phyloP scores from a whole-genome alignment of 2,329 filamentous ascomycete genomes.

The Fusarium dimerum region DNA sequence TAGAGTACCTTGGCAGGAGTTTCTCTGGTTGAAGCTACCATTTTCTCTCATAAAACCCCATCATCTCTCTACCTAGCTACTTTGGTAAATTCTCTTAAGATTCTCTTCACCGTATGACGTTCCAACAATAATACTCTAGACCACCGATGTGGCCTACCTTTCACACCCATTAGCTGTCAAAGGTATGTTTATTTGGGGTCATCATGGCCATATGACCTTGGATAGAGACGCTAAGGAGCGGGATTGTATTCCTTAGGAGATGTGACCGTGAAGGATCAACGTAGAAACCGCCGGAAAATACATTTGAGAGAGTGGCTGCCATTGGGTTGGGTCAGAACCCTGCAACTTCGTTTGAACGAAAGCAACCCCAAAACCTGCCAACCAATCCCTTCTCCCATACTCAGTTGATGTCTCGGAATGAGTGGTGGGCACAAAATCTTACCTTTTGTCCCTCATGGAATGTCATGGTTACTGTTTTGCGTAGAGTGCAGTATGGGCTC shows the following conservation, averaged over 20 bases:
- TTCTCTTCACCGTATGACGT: background rate
- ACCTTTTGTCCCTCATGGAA: too few species aligned
- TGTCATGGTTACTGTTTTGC: too few species aligned
- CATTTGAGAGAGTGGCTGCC: constrained; percentile 8
- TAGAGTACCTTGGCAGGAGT: too few species aligned
- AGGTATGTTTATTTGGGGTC: background rate
- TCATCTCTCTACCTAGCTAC: too few species aligned
- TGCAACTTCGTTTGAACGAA: constrained; percentile 4
- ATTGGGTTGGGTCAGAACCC: constrained; percentile 16
- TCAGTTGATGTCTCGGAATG: background rate
- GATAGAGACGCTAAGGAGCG: constrained; percentile 16
- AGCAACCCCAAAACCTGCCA: constrained; percentile 2
- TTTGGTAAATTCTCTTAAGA: background rate
- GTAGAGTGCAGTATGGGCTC: too few species aligned
- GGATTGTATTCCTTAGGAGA: constrained; percentile 3
- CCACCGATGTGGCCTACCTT: background rate
- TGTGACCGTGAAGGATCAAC: constrained; percentile 8
- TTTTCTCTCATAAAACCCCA: too few species aligned
- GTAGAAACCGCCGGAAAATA: constrained; percentile 21
- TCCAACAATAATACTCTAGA: background rate
- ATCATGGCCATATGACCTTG: constrained; percentile 21
- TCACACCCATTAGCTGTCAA: background rate
- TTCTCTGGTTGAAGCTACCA: too few species aligned
- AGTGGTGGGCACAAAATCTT: background rate
- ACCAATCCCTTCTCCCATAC: constrained; percentile 16